Evolutionary conservation across 768 basidiomycete species (phyloP).

Genomic region (Cyathus striatus): DNA sequence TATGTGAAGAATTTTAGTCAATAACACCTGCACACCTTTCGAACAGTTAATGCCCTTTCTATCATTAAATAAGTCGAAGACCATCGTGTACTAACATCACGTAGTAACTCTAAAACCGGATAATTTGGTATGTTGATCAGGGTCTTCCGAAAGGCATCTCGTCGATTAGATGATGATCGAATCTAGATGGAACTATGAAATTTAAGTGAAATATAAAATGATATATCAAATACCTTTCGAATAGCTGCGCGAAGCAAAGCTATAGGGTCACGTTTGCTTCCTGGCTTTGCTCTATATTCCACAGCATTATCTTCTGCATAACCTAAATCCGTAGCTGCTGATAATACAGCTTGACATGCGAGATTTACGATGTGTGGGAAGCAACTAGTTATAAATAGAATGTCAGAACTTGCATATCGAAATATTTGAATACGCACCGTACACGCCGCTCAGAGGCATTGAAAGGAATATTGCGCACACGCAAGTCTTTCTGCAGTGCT

Average conservation of each 20-base stretch:
- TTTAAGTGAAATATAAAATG: neutral
- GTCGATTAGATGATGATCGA: neutral
- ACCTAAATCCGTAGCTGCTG: neutral
- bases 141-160: neutral
- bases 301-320: neutral
- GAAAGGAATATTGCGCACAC: neutral
- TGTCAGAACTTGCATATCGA: neutral
- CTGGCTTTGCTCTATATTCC: neutral
- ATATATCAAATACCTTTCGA: neutral
- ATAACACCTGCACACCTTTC: too few relatives aligned
- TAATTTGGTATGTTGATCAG: neutral
- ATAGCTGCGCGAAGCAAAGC: neutral
- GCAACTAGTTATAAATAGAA: neutral
- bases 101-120: neutral
- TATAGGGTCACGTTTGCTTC: neutral
- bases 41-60: neutral
- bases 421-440: neutral
- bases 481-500: neutral
- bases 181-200: neutral
- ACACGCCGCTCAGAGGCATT: neutral
- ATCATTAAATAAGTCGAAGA: neutral
- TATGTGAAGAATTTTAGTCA: too few relatives aligned
- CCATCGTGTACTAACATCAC: conserved; percentile 6
- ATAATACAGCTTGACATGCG: neutral
- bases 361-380: neutral